Percentiles rank a stretch among this genome's conserved stretches.
Evolutionary conservation across 768 basidiomycete species (phyloP).

Genomic region (Boletus bicolor): DNA sequence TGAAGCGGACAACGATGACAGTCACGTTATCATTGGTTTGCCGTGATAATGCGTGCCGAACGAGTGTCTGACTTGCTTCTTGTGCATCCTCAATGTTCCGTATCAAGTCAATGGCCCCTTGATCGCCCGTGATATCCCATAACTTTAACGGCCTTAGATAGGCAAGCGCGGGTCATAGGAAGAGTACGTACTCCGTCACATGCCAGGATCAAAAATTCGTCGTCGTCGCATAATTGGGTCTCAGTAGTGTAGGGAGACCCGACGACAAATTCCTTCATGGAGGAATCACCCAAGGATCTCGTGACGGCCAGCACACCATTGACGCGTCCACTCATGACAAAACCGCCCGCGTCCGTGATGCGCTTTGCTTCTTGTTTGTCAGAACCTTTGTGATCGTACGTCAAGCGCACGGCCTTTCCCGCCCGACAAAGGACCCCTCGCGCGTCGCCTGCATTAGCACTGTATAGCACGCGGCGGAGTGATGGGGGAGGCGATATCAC

Average conservation of each 20-base stretch:
- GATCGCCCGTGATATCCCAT: slow-evolving; percentile 95
- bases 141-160: slow-evolving; percentile 49
- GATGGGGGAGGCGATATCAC: slow-evolving; percentile 44
- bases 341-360: slow-evolving; percentile 96
- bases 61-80: slow-evolving; percentile 69
- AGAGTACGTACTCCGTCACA: slow-evolving; percentile 85
- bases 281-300: slow-evolving; percentile 90
- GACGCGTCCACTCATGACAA: slow-evolving; percentile 97
- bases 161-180: background rate
- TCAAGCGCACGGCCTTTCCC: slow-evolving; percentile 88
- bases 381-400: slow-evolving; percentile 98
- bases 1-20: slow-evolving; percentile 84
- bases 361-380: slow-evolving; percentile 97
- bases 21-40: slow-evolving; percentile 97
- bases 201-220: slow-evolving; percentile 93
- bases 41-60: slow-evolving; percentile 81
- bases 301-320: slow-evolving; percentile 98
- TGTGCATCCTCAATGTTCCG: slow-evolving; percentile 74
- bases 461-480: slow-evolving; percentile 80
- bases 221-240: slow-evolving; percentile 83
- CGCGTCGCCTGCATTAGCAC: slow-evolving; percentile 96
- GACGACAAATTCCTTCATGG: slow-evolving; percentile 99
- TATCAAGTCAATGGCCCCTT: slow-evolving; percentile 84
- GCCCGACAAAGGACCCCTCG: slow-evolving; percentile 88
- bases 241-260: slow-evolving; percentile 99